phyloP scores from a whole-genome alignment of 2,329 filamentous ascomycete genomes.

The Colletotrichum sp. region DNA sequence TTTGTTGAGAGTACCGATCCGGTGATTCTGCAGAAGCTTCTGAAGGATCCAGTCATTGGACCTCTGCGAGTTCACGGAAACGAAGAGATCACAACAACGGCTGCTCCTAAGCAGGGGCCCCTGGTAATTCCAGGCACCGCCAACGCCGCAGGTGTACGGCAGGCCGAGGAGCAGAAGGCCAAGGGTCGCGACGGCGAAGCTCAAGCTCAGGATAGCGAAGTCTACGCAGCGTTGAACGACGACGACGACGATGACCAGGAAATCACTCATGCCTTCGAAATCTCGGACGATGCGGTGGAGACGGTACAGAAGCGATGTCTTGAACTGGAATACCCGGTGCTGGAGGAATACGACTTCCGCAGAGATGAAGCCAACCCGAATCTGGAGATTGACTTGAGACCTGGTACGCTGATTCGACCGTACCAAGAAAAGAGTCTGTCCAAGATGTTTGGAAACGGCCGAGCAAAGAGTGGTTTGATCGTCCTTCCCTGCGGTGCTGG shows the following conservation, averaged over 20 bases:
- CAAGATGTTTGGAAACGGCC: constrained; percentile 99
- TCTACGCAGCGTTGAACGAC: constrained; percentile 77
- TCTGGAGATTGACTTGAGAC: constrained; percentile 90
- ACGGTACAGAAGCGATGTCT: constrained; percentile 88
- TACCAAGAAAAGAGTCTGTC: constrained; percentile 98
- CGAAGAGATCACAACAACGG: constrained; percentile 76
- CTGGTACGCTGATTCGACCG: constrained; percentile 86
- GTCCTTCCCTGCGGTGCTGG: constrained; percentile 95
- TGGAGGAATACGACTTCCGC: constrained; percentile 97
- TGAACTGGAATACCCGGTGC: constrained; percentile 82
- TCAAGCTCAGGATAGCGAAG: constrained; percentile 66
- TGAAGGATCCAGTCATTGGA: constrained; percentile 84
- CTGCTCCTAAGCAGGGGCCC: constrained; percentile 84
- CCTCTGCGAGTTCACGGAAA: constrained; percentile 76
- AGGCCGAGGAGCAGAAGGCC: constrained; percentile 60
- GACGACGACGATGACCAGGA: constrained; percentile 88
- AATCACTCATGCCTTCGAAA: constrained; percentile 92
- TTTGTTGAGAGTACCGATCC: constrained; percentile 93
- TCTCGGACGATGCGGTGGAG: constrained; percentile 82
- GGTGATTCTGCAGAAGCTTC: constrained; percentile 81
- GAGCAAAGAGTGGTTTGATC: constrained; percentile 96
- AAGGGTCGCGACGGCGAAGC: constrained; percentile 53
- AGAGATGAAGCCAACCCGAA: constrained; percentile 90
- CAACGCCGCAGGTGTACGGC: constrained; percentile 85
- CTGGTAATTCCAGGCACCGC: constrained; percentile 95